Evolutionary conservation across 148 eudicot genomes (phyloP), one percentile per base, ranked within the genome.

Genomic region (Vaccinium macrocarpon): DNA sequence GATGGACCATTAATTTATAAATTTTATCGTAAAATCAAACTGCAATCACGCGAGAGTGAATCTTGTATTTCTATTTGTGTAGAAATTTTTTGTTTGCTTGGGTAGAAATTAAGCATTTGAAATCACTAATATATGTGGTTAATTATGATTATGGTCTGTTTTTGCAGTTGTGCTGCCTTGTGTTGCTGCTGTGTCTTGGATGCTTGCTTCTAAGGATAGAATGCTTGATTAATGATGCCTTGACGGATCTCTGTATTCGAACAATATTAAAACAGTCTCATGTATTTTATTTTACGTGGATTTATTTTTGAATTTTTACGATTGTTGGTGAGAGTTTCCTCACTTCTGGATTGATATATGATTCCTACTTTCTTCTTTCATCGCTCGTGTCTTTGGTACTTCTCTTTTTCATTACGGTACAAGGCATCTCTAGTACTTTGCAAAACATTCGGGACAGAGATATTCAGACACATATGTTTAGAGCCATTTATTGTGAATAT

Each of bases 141-240:
- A 61, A 16, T 50, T 13, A 32, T 52, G 42, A 11, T 79, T 50
- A 51, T 77, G 32, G 8, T 51, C 57, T 79, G 50, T 56, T 79
- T 18, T 79, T 35, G 82, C 82, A 79, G 82, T 56, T 79, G 82
- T 32, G 82, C 82, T 79, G 82, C 59, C 9, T 57, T 79, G 68
- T 79, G 82, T 11, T 56, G 82, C 13, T 79, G 82, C 70, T 79
- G 66, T 35, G 51, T 57, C 48, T 35, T 56, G 82, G 82, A 79
- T n/a, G 25, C 51, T 16, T 56, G 82, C 46, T 56, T 56, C 82
- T 70, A 52, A 21, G 23, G 51, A 19, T 8, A 5, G 78, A 75
- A 35, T 35, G 38, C 38, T 75, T 1, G 27, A 75, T 38, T 8
- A 10, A 38, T 73, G 42, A 12, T 71, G 8, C 46, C 21, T 0